Conservation (phyloP, 2,329 filamentous ascomycete species). For the Colletotrichum cuscutae region DNA sequence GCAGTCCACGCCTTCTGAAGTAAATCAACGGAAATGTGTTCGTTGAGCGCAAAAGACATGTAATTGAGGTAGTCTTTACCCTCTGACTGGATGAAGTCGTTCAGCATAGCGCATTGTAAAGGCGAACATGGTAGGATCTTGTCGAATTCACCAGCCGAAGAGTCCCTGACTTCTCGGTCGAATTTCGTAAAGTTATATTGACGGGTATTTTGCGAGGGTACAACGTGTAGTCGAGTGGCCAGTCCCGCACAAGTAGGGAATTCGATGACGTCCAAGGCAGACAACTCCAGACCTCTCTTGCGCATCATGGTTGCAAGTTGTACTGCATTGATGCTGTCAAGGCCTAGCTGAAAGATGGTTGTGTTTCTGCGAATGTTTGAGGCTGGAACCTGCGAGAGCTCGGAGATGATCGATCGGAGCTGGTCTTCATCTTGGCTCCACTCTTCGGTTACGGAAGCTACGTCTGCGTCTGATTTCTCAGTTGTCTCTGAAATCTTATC, state of each 20-base stretch:
- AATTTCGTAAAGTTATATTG: constrained; percentile 55
- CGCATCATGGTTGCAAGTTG: constrained; percentile 79
- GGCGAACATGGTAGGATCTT: constrained; percentile 80
- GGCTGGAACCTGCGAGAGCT: constrained; percentile 3
- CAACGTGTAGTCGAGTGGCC: constrained; percentile 38
- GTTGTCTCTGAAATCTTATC: not conserved
- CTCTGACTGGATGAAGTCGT: constrained; percentile 74
- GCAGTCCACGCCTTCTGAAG: constrained; percentile 69
- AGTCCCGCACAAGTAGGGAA: constrained; percentile 58
- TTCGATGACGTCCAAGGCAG: constrained; percentile 80
- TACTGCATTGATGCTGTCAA: constrained; percentile 89
- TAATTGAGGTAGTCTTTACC: constrained; percentile 82
- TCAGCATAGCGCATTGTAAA: constrained; percentile 82
- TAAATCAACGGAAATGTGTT: constrained; percentile 46
- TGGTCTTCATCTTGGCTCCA: constrained; percentile 38
- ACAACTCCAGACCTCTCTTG: constrained; percentile 65
- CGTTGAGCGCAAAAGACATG: constrained; percentile 63
- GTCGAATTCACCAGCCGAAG: constrained; percentile 54
- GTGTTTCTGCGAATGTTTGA: constrained; percentile 64
- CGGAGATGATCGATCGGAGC: constrained; percentile 17
- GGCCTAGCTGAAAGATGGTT: constrained; percentile 86
- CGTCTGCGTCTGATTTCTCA: not conserved
- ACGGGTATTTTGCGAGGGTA: not conserved
- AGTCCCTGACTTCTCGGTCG: constrained; percentile 40
- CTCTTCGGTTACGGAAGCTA: not conserved